A percentile compares a stretch with the other conserved stretches of the same genome.
phyloP scores from a whole-genome alignment of 2,329 filamentous ascomycete genomes.

The Penicillium digitatum region DNA sequence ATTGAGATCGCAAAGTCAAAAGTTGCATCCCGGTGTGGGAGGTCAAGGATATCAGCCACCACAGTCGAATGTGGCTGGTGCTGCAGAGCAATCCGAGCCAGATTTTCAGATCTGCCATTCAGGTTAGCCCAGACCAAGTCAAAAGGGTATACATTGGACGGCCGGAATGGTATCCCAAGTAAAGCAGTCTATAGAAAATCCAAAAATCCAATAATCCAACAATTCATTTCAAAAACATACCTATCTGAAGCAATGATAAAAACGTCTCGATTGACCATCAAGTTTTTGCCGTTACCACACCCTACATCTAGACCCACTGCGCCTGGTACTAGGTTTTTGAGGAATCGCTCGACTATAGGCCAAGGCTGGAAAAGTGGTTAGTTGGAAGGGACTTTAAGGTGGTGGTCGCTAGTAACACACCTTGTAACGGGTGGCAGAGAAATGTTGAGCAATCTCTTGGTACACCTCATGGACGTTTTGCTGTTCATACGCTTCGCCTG shows the following conservation, averaged over 20 bases:
- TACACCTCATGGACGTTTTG: conserved; percentile 90
- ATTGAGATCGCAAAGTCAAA: conserved; percentile 93
- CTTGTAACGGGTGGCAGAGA: conserved; percentile 58
- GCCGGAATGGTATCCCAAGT: conserved; percentile 6
- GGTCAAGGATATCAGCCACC: conserved; percentile 75
- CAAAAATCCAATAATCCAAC: conserved; percentile 26
- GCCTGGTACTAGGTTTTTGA: conserved; percentile 62
- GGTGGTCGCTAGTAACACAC: conserved; percentile 37
- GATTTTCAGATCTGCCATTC: conserved; percentile 52
- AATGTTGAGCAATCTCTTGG: conserved; percentile 52
- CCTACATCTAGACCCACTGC: conserved; percentile 84
- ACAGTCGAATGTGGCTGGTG: conserved; percentile 63
- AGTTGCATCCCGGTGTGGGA: conserved; percentile 64
- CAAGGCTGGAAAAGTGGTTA: conserved; percentile 60
- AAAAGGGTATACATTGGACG: conserved; percentile 15
- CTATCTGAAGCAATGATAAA: conserved; percentile 84
- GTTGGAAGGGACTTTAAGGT: neutral
- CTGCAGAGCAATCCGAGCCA: conserved; percentile 55
- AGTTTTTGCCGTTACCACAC: conserved; percentile 96
- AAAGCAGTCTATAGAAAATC: conserved; percentile 25
- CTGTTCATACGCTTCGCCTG: conserved; percentile 62
- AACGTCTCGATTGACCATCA: conserved; percentile 70
- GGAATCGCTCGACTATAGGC: conserved; percentile 82
- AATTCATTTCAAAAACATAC: conserved; percentile 45
- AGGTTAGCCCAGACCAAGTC: conserved; percentile 5